Evolutionary conservation across 805 yeast species (phyloP).

Genomic region (Kodamaea kaohsiungensis): DNA sequence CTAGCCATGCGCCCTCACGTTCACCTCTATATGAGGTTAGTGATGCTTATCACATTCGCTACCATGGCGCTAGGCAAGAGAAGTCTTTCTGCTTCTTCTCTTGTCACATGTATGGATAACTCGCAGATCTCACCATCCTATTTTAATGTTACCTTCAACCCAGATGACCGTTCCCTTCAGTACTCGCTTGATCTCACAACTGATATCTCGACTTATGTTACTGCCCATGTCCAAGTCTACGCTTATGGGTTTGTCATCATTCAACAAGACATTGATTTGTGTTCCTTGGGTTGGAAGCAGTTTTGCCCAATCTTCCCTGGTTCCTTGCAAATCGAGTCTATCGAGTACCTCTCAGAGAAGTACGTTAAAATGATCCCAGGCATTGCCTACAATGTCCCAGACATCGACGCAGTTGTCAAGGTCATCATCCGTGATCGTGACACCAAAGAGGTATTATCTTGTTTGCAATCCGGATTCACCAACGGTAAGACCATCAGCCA

Average conservation of each 20-base stretch:
- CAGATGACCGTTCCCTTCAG: slow-evolving; percentile 63
- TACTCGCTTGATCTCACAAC: slow-evolving; percentile 73
- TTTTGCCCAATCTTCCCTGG: slow-evolving; percentile 91
- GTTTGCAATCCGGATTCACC: slow-evolving; percentile 71
- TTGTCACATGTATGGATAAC: slow-evolving; percentile 83
- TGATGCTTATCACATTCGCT: slow-evolving; percentile 7
- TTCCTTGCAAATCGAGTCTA: slow-evolving; percentile 69
- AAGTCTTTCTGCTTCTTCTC: slow-evolving; percentile 59
- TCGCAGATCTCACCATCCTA: slow-evolving; percentile 71
- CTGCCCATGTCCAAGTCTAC: slow-evolving; percentile 70
- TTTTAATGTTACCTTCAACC: slow-evolving; percentile 75
- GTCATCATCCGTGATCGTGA: slow-evolving; percentile 47
- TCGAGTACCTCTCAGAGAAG: slow-evolving; percentile 53
- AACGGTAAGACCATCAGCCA: slow-evolving; percentile 80
- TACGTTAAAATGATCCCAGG: slow-evolving; percentile 70
- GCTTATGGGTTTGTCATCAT: slow-evolving; percentile 85
- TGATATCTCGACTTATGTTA: slow-evolving; percentile 63
- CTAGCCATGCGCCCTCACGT: not conserved
- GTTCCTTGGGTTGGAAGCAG: slow-evolving; percentile 74
- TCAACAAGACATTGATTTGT: slow-evolving; percentile 57
- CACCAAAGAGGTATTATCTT: slow-evolving; percentile 54
- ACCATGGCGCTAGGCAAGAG: slow-evolving; percentile 20
- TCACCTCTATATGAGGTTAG: not conserved
- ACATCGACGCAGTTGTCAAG: slow-evolving; percentile 77
- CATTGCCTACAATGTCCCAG: slow-evolving; percentile 83